A percentile compares a stretch with the other conserved stretches of the same genome.
Evolutionary conservation across 257 asterid genomes (phyloP).

Genomic region (Cinchona pubescens): DNA sequence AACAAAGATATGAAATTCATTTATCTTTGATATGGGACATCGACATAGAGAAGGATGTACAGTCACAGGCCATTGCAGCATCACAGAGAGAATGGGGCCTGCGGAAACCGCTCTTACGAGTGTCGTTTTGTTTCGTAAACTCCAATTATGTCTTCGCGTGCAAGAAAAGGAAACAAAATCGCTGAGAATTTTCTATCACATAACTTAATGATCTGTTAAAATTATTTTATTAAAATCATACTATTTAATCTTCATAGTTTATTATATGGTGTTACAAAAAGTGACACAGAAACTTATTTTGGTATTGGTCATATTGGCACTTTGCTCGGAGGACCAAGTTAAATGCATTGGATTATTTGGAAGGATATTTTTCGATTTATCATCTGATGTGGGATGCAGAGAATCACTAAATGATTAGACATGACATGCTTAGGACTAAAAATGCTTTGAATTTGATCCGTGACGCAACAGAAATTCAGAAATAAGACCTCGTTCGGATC

Average conservation of each 20-base stretch:
- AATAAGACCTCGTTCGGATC: background rate
- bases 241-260: too few relatives aligned
- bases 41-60: background rate
- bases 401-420: background rate
- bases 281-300: background rate
- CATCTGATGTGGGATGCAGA: background rate
- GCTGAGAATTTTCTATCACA: too few relatives aligned
- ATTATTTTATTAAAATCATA: too few relatives aligned
- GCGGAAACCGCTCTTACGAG: background rate
- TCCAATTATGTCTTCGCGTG: background rate
- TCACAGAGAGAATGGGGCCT: background rate
- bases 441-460: background rate
- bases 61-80: background rate
- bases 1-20: background rate
- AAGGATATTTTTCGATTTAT: background rate
- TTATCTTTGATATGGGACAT: background rate
- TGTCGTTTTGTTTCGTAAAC: background rate
- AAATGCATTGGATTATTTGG: background rate
- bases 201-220: too few relatives aligned
- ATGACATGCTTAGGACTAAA: background rate
- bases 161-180: background rate
- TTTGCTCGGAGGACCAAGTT: background rate
- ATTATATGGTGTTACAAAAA: too few relatives aligned
- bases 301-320: background rate
- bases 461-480: background rate